Evolutionary conservation across 2,329 filamentous ascomycete species (phyloP), one percentile per base, ranked within the genome.

Genomic region (Pseudogymnoascus sp.): DNA sequence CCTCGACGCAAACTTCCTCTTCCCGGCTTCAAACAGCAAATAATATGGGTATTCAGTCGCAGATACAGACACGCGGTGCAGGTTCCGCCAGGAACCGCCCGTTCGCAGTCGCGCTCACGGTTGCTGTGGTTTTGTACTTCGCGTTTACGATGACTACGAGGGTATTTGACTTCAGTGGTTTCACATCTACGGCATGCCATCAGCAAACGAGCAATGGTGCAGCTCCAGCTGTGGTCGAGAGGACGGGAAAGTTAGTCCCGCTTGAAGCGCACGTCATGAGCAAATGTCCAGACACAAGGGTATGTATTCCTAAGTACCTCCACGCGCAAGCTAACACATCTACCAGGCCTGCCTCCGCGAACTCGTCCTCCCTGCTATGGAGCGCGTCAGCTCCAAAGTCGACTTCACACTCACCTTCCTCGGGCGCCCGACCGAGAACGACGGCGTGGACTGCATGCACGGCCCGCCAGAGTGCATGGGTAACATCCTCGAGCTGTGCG

Each of bases 241-340:
- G 13, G 50, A 5, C 11, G 29, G 50, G 37, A 13, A 60, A 42
- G 29, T 76, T 80, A 64, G 88, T 97, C 4, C 89, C 91, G 3
- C 77, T 99, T 1, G 95, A 99, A 75, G 90, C 91, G 63, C 93
- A 97, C 75, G 95, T 97, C 70, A 99, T 97, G 88, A 90, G 87
- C 77, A 97, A 97, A 81, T 99, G 95, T 72, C 93, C 93, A 0
- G 95, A 99, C 76, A 92, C 95, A 1, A 83, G 82, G 74, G 82
- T 84, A 71, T 10, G 77, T 65, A 29, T 40, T 33, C 31, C 21
- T 44, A 31, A 53, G n/a, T 53, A 10, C 31, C 13, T 38, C 59
- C 37, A 31, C 37, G 10, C 37, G 10, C 35, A 50, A 60, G 15
- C 21, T 64, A 60, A 62, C 50, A 53, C 6, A 6, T 37, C 26